Conservation (phyloP, 495 filamentous ascomycete species). For the Aspergillus olivimuriae region DNA sequence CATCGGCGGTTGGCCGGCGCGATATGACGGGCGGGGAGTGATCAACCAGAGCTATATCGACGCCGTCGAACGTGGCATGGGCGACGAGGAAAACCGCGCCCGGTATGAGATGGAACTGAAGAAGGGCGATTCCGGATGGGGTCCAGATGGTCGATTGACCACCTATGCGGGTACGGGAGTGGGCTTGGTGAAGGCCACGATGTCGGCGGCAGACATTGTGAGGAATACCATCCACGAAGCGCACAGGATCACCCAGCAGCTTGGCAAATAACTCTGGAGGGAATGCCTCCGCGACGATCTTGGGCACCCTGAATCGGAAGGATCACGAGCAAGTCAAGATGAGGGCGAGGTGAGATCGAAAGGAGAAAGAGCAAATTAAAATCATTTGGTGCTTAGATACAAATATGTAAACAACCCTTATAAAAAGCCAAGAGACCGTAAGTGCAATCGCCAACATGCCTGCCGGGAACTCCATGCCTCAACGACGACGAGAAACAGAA, state of each 20-base stretch:
- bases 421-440: no score
- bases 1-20: constrained; percentile 55
- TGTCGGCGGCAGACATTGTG: constrained; percentile 26
- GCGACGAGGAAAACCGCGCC: constrained; percentile 46
- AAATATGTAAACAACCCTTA: no score
- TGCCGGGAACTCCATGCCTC: no score
- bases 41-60: constrained; percentile 57
- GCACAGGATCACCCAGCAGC: constrained; percentile 1
- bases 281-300: no score
- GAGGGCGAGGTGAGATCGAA: no score
- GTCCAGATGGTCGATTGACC: constrained; percentile 50
- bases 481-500: no score
- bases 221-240: constrained; percentile 15
- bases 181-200: constrained; percentile 26
- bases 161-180: constrained; percentile 54
- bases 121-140: constrained; percentile 51
- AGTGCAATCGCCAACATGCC: no score
- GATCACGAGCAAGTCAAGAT: no score
- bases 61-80: constrained; percentile 34
- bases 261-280: constrained; percentile 1
- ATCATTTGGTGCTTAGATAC: no score
- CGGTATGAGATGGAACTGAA: constrained; percentile 43
- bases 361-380: no score
- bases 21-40: constrained; percentile 55
- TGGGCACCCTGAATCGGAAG: no score